phyloP scores from a whole-genome alignment of 108 stramenopile genomes.

The Parietichytrium sp. region DNA sequence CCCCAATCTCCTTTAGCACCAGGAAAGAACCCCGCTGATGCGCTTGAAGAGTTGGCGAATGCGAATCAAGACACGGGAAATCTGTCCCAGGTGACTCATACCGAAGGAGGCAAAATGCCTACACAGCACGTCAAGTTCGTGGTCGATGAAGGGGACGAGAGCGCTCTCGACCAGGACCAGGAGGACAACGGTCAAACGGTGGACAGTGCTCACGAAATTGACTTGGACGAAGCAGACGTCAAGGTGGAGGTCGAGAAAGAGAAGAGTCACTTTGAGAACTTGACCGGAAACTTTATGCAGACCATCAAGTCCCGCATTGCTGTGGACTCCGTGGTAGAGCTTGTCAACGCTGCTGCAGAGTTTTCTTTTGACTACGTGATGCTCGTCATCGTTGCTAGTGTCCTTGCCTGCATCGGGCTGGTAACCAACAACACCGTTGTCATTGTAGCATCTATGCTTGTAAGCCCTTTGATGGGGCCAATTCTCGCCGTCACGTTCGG shows the following conservation, averaged over 20 bases:
- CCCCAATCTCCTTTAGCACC: no score
- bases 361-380: constrained; percentile 59
- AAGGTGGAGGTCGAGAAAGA: background rate
- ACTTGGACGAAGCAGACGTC: background rate
- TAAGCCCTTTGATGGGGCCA: constrained; percentile 73
- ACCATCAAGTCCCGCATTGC: constrained; percentile 44
- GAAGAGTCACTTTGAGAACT: background rate
- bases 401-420: constrained; percentile 77
- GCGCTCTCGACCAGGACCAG: background rate
- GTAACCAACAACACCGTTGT: constrained; percentile 69
- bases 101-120: background rate
- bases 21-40: no score
- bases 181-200: background rate
- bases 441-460: constrained; percentile 80
- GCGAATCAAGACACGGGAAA: no score
- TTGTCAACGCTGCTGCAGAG: constrained; percentile 59
- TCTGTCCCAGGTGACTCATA: background rate
- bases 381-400: constrained; percentile 67
- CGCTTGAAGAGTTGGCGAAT: no score
- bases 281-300: background rate
- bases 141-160: background rate
- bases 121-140: background rate
- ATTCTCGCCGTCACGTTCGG: constrained; percentile 66
- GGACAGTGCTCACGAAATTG: background rate
- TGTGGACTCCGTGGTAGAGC: constrained; percentile 64